Evolutionary conservation across 495 filamentous ascomycete species (phyloP), one percentile per base, ranked within the genome.

Genomic region (Aspergillus nidulans): DNA sequence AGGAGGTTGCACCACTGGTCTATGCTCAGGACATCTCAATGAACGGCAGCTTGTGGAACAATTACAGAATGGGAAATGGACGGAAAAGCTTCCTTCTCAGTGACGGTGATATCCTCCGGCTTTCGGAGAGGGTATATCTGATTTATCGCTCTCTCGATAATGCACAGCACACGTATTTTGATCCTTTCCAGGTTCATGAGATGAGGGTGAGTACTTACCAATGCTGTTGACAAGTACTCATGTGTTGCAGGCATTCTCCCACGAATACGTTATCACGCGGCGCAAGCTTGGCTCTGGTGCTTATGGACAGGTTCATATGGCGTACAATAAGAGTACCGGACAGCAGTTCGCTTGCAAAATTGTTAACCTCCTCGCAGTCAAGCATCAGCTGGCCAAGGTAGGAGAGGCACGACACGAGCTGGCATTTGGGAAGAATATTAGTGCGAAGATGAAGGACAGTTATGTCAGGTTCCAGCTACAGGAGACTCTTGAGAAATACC

Each of bases 11-110:
- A 1, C 80, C 81, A 0, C 63, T 86, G 25, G 70, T 87, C 5
- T 88, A 86, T 49, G 81, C 81, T 19, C 74, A 84, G 39, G 82
- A 88, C 52, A 63, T 81, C 6, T 86, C 84, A 3, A 61, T 62
- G 6, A 84, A 83, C 58, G 83, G 84, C 2, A 82, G 79, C 0
- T 69, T 63, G 25, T 75, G 85, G 68, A 81, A 84, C 51, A 69
- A 65, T 1, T 59, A 63, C 21, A 63, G 68, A 3, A 76, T 84
- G 57, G 79, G 76, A 0, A 66, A 63, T 32, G 63, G 61, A 1
- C 60, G 61, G 15, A 68, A 64, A 13, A 66, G 74, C 19, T 71
- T 78, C 53, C 71, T 86, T 1, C 76, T 88, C 6, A 71, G 76
- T 38, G 56, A 81, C 61, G 81, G 81, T 2, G 83, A 87, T 60